phyloP scores from a whole-genome alignment of 768 basidiomycete genomes.

The Lactarius evosmus region DNA sequence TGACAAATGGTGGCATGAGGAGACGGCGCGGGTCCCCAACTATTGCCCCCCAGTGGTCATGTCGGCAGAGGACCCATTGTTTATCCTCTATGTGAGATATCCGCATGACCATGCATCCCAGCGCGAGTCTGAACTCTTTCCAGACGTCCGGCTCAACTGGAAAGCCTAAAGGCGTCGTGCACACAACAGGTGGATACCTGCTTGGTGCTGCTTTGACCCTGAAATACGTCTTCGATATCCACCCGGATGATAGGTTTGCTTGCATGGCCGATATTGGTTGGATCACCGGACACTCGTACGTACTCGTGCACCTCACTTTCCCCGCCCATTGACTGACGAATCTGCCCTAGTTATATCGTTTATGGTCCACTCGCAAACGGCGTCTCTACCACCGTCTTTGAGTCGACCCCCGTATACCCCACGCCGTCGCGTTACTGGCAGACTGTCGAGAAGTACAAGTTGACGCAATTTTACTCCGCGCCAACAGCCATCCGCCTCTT shows the following conservation, averaged over 20 bases:
- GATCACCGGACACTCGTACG: constrained; percentile 93
- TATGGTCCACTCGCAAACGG: constrained; percentile 92
- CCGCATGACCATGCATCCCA: not conserved
- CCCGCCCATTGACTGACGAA: not conserved
- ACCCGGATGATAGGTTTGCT: constrained; percentile 92
- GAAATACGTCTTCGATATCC: constrained; percentile 97
- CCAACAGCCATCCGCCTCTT: constrained; percentile 94
- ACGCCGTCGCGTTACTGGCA: constrained; percentile 97
- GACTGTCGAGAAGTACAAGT: constrained; percentile 84
- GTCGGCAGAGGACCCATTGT: constrained; percentile 92
- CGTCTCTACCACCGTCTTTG: constrained; percentile 85
- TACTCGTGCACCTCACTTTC: not conserved
- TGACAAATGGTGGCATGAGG: constrained; percentile 98
- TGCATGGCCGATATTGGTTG: constrained; percentile 99
- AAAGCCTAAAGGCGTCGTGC: constrained; percentile 96
- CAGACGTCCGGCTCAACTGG: constrained; percentile 94
- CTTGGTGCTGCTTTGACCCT: constrained; percentile 89
- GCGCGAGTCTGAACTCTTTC: not conserved
- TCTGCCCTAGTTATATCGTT: constrained; percentile 67
- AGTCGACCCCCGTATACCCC: constrained; percentile 95
- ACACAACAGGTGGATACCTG: constrained; percentile 85
- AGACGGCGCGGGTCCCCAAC: constrained; percentile 73
- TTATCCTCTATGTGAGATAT: constrained; percentile 90
- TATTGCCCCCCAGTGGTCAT: constrained; percentile 90
- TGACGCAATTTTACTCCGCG: constrained; percentile 95